These are phyloP conservation scores for Pyrenophora seminiperda DNA, from an alignment of 2,329 filamentous ascomycete genomes.

Conservation along the genomic window DNA sequence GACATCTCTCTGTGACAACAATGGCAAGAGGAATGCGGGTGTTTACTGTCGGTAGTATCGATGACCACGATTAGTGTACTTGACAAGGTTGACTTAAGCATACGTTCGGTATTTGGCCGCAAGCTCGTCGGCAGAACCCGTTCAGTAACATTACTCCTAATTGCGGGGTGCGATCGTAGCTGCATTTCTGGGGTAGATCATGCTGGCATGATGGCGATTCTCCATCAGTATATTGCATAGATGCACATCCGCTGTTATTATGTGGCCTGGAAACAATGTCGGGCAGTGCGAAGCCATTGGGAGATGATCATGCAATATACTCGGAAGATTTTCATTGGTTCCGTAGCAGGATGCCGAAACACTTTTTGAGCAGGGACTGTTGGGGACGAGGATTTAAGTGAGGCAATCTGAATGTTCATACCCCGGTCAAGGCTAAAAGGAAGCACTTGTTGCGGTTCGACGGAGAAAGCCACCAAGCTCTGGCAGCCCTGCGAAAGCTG, in stretches of 20 bases:
- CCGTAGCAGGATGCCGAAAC: background rate
- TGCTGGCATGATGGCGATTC: background rate
- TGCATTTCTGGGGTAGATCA: conserved; percentile 22
- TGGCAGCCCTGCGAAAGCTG: background rate
- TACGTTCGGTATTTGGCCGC: conserved; percentile 36
- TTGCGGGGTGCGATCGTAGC: conserved; percentile 15
- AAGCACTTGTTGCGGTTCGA: background rate
- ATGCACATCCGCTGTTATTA: no score
- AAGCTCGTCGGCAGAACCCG: conserved; percentile 4
- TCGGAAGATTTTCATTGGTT: conserved; percentile 2
- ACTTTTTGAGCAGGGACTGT: background rate
- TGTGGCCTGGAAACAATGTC: no score
- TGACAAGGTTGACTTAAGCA: conserved; percentile 26
- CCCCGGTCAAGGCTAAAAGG: conserved; percentile 1
- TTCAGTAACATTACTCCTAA: conserved; percentile 9
- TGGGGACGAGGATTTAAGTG: background rate
- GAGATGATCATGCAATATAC: background rate
- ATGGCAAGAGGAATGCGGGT: background rate
- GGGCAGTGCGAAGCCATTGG: no score
- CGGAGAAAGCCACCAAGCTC: background rate
- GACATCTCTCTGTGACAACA: no score
- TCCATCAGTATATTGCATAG: background rate
- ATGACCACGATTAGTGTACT: background rate
- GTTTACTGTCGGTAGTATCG: background rate
- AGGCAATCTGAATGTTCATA: conserved; percentile 1